Conservation (phyloP, 345 rosid genomes). For the Conringia planisiliqua region DNA sequence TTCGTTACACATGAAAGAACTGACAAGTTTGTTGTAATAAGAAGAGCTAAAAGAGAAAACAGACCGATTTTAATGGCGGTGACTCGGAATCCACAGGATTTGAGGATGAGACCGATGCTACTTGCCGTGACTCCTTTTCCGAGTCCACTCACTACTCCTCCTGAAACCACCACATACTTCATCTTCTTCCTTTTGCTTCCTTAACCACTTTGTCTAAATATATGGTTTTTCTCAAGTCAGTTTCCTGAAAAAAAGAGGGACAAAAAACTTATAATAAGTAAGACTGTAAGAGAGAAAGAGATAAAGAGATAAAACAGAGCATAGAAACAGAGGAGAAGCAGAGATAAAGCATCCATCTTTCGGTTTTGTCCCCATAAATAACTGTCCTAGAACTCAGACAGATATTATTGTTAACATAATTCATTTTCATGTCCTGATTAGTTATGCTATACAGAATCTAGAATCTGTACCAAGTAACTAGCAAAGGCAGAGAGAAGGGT, state of each 20-base stretch:
- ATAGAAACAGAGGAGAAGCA: constrained; percentile 13
- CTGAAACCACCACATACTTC: constrained; percentile 60
- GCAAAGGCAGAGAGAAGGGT: neutral
- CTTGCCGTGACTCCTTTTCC: constrained; percentile 68
- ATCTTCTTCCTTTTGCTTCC: constrained; percentile 22
- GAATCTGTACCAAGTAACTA: neutral
- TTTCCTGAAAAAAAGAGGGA: neutral
- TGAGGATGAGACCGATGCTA: constrained; percentile 52
- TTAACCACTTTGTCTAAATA: neutral
- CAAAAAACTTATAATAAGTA: neutral
- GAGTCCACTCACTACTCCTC: constrained; percentile 65
- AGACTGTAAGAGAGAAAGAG: neutral
- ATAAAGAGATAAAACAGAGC: constrained; percentile 2
- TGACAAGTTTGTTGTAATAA: neutral
- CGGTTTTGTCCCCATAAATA: neutral
- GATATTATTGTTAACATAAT: neutral
- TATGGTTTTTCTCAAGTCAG: neutral
- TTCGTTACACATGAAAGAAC: constrained; percentile 15
- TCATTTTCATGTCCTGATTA: neutral
- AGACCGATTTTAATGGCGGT: constrained; percentile 40
- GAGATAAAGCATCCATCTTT: neutral
- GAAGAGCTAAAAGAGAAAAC: neutral
- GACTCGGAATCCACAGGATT: constrained; percentile 36
- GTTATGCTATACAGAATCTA: neutral
- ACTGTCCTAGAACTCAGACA: neutral